phyloP scores from a whole-genome alignment of 352 stramenopile genomes.

The Globisporangium megalacanthum region DNA sequence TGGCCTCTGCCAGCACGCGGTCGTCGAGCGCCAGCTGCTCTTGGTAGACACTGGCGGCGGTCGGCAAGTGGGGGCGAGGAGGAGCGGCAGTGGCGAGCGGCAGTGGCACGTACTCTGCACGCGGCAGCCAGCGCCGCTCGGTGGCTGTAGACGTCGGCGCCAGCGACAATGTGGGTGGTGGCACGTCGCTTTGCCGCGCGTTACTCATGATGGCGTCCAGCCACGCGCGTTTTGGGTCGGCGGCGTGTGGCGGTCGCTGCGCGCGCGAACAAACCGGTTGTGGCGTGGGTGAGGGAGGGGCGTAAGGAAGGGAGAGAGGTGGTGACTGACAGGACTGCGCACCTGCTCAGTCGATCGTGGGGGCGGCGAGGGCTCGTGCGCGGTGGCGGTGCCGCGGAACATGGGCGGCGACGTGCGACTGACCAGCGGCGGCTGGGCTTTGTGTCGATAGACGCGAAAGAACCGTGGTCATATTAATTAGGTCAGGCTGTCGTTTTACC shows the following conservation, averaged over 20 bases:
- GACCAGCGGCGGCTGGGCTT: no score
- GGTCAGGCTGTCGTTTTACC: no score
- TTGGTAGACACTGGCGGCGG: conserved; percentile 1
- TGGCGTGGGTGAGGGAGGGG: neutral
- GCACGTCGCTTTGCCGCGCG: conserved; percentile 21
- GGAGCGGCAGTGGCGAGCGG: neutral
- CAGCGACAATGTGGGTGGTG: neutral
- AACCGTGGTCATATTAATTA: no score
- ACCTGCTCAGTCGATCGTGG: no score
- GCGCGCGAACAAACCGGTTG: neutral
- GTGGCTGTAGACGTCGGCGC: no score
- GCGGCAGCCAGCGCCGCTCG: no score
- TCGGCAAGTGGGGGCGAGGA: neutral
- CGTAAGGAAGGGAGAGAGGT: neutral
- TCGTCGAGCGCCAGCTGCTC: conserved; percentile 36
- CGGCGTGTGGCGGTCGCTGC: conserved; percentile 16
- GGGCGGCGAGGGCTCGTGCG: no score
- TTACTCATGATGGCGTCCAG: conserved; percentile 74
- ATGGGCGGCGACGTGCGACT: no score
- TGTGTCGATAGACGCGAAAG: no score
- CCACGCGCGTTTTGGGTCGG: conserved; percentile 58
- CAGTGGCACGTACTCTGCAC: no score
- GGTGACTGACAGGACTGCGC: neutral
- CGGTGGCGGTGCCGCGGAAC: no score
- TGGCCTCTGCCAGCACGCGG: conserved; percentile 29